Base-by-base conservation (phyloP, 2,329 filamentous ascomycete genomes). In the Fusarium verticillioides region DNA sequence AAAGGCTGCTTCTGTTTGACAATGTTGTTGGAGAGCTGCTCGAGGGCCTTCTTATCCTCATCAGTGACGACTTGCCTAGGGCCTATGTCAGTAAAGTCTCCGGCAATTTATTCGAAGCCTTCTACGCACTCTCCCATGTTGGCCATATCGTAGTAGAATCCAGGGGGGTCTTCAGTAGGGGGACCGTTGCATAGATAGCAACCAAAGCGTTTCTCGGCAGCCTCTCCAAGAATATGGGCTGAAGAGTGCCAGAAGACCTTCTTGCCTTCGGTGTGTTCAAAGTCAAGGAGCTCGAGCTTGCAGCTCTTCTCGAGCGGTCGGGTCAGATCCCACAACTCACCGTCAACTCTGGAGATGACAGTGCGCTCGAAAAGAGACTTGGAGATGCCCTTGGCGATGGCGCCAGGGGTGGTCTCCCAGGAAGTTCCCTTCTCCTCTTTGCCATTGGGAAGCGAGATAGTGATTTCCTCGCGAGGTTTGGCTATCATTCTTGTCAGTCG, bases 231-330 rank as follows among this genome's bases (percentile, higher is more conserved):
- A 74, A 97, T 92, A 82, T 99, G 96, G 49, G 96, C 96, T 78
- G 93, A 96, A 26, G 94, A 97, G 84, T 98, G 96, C 96, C 96
- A 99, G 85, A 98, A 99, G 63, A 98, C 96, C 82, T 94, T 94
- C 85, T 96, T 95, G 78, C 94, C 82, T 75, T 84, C 82, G 21
- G 79, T 77, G 60, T 83, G 76, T 39, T 94, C 91, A 78, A 98
- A 99, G 73, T 93, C 91, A 72, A 98, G 87, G 60, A 98, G 87
- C 79, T 95, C 93, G 34, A 99, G 88, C 77, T 90, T 93, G 85
- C 94, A 96, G 85, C 92, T 94, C 83, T 90, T 91, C 87, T 98
- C 96, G 40, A 99, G 85, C 9, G 96, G 96, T 61, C 96, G 88
- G 79, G 96, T 94, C 74, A 99, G 85, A 84, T 99, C 96, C 96